These are phyloP conservation scores for Plasmodium vivax DNA, from an alignment of 169 alveolate genomes.

Conservation along the genomic window DNA sequence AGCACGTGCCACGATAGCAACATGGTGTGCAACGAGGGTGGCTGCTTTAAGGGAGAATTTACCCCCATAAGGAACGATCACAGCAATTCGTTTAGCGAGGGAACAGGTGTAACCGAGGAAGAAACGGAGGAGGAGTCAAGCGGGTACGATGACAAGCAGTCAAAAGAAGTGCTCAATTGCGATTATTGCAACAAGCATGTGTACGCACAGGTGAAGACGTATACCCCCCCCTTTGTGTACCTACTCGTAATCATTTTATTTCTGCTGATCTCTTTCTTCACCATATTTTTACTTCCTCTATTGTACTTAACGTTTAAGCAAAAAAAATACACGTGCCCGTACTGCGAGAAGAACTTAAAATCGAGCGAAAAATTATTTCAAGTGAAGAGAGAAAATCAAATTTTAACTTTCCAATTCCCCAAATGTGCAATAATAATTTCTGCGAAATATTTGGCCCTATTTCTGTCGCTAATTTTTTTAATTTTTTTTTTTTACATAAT, in stretches of 20 bases:
- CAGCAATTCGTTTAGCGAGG: not conserved
- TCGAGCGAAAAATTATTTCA: slow-evolving; percentile 35
- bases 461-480: slow-evolving; percentile 30
- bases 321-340: slow-evolving; percentile 36
- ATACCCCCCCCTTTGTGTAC: slow-evolving; percentile 46
- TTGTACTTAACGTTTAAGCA: slow-evolving; percentile 49
- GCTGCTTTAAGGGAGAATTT: not conserved
- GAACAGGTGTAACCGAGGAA: not conserved
- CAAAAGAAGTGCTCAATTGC: slow-evolving; percentile 45
- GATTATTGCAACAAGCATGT: slow-evolving; percentile 45
- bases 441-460: slow-evolving; percentile 55
- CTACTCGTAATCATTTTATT: slow-evolving; percentile 17
- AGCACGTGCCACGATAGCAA: slow-evolving; percentile 13
- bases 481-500: slow-evolving; percentile 56
- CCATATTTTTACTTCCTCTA: slow-evolving; percentile 41
- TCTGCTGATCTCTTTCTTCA: slow-evolving; percentile 29
- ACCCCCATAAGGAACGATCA: not conserved
- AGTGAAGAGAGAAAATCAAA: slow-evolving; percentile 48
- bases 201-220: slow-evolving; percentile 3
- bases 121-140: not conserved
- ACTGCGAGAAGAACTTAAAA: slow-evolving; percentile 3
- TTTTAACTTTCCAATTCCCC: slow-evolving; percentile 48
- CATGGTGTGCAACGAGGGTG: slow-evolving; percentile 7
- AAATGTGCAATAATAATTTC: slow-evolving; percentile 63
- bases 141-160: not conserved